Evolutionary conservation across 345 rosid species (phyloP), one percentile per base, ranked within the genome.

Genomic region (Eutrema japonicum): DNA sequence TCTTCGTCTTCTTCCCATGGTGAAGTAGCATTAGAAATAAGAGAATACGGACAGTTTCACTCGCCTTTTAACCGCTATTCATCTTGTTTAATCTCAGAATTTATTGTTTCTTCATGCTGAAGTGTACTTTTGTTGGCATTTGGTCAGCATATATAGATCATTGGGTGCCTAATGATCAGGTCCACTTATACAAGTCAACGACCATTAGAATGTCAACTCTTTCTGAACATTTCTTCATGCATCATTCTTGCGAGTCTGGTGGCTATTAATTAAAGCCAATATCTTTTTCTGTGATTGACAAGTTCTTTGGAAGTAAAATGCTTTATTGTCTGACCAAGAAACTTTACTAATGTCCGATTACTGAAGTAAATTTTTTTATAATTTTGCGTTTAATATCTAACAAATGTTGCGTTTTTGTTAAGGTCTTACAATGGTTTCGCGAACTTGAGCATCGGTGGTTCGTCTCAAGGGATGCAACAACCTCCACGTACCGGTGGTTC

Each of bases 131-230:
- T 4, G 12, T 27, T 40, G 49, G 50, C 36, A 38, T 5, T 7
- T 50, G 12, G 26, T 37, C 33, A 37, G 37, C 37, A n/a, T n/a
- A 12, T 36, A 4, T 43, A 12, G 30, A 33, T 32, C 61, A 7
- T 55, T n/a, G 22, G 2, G 8, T 29, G 38, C 6, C 26, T 56
- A 35, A 37, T 62, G 8, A 10, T 46, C 67, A 48, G 27, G 49
- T 37, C 41, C 37, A 26, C 46, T 10, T 46, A 22, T 26, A 26
- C 12, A 37, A 27, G 60, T 40, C 50, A 58, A 47, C 40, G 35
- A 50, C 45, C 35, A 71, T 61, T 10, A 32, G 33, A 60, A 60
- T 60, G 61, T 71, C 68, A 71, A 61, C 75, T 50, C 68, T 50
- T 30, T 40, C n/a, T 51, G 51, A 14, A 12, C 52, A 61, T 61